Percentiles rank a stretch among this genome's conserved stretches.
These are phyloP conservation scores for Coemansia aciculifera DNA, from an alignment of 192 early-diverging fungal genomes.

Conservation along the genomic window DNA sequence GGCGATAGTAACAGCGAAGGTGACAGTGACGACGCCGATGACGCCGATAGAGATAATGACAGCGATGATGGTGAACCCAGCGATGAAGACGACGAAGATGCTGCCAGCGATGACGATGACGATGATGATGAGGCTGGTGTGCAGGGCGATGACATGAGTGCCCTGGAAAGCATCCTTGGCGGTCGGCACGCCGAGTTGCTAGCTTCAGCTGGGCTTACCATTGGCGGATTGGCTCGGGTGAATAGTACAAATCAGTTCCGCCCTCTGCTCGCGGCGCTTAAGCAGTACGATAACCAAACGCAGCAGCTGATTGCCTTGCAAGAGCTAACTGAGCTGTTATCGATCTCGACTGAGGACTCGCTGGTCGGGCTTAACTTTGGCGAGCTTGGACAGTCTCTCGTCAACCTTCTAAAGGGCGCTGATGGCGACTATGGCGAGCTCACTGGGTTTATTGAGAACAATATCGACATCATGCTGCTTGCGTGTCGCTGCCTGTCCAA, in stretches of 20 bases:
- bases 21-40: neutral
- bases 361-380: conserved; percentile 66
- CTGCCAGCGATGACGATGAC: neutral
- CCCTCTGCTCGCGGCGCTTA: conserved; percentile 63
- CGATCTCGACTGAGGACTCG: conserved; percentile 74
- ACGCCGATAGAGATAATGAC: neutral
- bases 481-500: conserved; percentile 90
- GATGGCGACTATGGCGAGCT: conserved; percentile 42
- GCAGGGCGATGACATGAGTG: neutral
- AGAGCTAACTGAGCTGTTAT: conserved; percentile 74
- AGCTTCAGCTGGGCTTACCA: conserved; percentile 11
- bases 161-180: conserved; percentile 11
- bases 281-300: conserved; percentile 59
- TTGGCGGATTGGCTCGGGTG: conserved; percentile 22
- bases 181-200: conserved; percentile 1
- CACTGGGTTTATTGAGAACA: conserved; percentile 20
- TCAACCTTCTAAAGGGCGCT: conserved; percentile 60
- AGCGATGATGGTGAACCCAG: neutral
- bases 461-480: conserved; percentile 81
- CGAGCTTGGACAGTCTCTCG: conserved; percentile 67
- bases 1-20: neutral
- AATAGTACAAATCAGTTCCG: conserved; percentile 54
- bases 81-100: neutral
- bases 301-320: conserved; percentile 84
- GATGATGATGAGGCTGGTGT: neutral